phyloP scores from a whole-genome alignment of 2,329 filamentous ascomycete genomes.

The Biscogniauxia mediterranea region DNA sequence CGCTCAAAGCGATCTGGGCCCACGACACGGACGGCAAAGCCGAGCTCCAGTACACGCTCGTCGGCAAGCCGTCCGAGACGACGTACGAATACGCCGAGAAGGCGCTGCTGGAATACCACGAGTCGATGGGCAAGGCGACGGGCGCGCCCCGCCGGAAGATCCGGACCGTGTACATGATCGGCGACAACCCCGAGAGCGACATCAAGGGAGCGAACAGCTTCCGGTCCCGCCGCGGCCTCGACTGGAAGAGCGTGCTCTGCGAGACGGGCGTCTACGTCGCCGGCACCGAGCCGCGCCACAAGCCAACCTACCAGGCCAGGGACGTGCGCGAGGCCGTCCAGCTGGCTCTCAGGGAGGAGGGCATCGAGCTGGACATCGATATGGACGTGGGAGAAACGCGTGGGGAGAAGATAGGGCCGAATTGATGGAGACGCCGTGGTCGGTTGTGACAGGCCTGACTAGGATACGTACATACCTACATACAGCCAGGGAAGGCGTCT shows the following conservation, averaged over 20 bases:
- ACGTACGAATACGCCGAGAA: conserved; percentile 69
- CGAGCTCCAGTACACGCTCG: conserved; percentile 52
- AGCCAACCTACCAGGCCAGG: conserved; percentile 55
- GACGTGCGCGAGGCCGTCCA: conserved; percentile 65
- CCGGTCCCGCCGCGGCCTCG: conserved; percentile 49
- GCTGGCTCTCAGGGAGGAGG: conserved; percentile 48
- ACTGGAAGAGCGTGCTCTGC: conserved; percentile 67
- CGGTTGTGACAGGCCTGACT: neutral
- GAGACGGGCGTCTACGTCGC: conserved; percentile 63
- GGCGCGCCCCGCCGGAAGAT: conserved; percentile 15
- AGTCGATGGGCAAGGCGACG: conserved; percentile 2
- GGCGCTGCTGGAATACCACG: conserved; percentile 39
- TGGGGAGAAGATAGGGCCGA: no score
- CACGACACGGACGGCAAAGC: conserved; percentile 40
- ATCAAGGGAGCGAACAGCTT: conserved; percentile 68
- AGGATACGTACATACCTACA: no score
- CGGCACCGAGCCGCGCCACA: conserved; percentile 44
- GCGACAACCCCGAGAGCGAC: conserved; percentile 66
- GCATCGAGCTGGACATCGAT: conserved; percentile 6
- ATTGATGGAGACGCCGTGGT: neutral
- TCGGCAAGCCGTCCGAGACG: conserved; percentile 63
- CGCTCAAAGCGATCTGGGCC: conserved; percentile 63
- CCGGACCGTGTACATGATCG: conserved; percentile 71
- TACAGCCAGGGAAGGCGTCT: neutral
- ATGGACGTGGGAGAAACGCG: neutral